Conservation (phyloP, 148 eudicot genomes). For the Agrostemma githago region DNA sequence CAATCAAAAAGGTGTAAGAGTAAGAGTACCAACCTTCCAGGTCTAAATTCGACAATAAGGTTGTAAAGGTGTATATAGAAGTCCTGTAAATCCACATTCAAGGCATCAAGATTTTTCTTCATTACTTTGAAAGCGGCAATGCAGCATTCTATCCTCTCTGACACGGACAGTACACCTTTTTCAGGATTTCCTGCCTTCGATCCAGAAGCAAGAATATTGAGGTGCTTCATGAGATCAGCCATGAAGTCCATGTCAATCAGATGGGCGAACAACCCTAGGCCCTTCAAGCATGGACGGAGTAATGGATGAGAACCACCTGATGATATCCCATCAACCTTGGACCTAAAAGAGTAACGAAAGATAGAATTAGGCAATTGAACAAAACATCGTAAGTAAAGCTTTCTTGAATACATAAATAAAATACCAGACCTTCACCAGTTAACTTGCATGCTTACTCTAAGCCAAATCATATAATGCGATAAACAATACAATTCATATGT, state of each 20-base stretch:
- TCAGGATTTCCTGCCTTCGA: conserved; percentile 31
- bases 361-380: neutral
- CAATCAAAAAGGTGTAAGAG: conserved; percentile 1
- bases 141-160: conserved; percentile 89
- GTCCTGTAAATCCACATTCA: conserved; percentile 90
- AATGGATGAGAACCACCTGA: conserved; percentile 51
- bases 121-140: conserved; percentile 92
- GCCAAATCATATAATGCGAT: neutral
- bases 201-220: conserved; percentile 83
- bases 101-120: conserved; percentile 89
- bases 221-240: conserved; percentile 80
- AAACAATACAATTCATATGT: neutral
- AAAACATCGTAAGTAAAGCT: neutral
- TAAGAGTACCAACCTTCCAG: too few species aligned
- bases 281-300: conserved; percentile 81
- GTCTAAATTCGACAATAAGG: conserved; percentile 74
- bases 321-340: conserved; percentile 29
- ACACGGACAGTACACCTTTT: conserved; percentile 46
- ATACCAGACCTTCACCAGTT: neutral
- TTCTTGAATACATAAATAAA: neutral
- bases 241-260: conserved; percentile 87
- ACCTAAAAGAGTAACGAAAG: conserved; percentile 31
- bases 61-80: conserved; percentile 81
- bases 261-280: conserved; percentile 85
- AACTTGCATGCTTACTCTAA: neutral